Percentiles rank a stretch among this genome's conserved stretches.
Conservation (phyloP, 768 basidiomycete species). For the Termitomyces sp. region DNA sequence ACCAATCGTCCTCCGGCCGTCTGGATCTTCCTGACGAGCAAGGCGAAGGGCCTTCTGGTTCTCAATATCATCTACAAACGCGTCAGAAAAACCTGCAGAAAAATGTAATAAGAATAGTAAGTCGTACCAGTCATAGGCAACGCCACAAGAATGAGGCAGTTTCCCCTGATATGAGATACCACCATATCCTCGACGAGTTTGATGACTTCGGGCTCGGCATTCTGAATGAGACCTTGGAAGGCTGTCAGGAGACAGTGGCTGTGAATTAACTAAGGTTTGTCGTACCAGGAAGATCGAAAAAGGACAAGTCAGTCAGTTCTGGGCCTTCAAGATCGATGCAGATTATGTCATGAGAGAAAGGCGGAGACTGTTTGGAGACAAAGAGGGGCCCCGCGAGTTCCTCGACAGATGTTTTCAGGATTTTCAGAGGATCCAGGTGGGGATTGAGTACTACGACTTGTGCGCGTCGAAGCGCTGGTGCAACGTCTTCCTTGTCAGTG, state of each 20-base stretch:
- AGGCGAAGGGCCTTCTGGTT: conserved; percentile 53
- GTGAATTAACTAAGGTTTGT: background rate
- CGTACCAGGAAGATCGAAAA: conserved; percentile 37
- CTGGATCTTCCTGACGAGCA: conserved; percentile 41
- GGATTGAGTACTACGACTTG: conserved; percentile 21
- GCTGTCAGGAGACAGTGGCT: background rate
- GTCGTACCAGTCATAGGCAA: conserved; percentile 49
- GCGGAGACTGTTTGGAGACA: conserved; percentile 5
- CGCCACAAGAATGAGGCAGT: conserved; percentile 51
- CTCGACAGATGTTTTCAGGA: conserved; percentile 16
- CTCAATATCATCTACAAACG: conserved; percentile 47
- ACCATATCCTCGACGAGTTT: conserved; percentile 48
- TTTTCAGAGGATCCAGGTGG: conserved; percentile 3
- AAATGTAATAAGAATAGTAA: background rate
- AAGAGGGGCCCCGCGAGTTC: conserved; percentile 19
- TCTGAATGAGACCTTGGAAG: conserved; percentile 43
- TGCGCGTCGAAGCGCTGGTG: conserved; percentile 42
- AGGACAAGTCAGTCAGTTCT: conserved; percentile 33
- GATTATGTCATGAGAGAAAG: conserved; percentile 39
- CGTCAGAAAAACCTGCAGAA: background rate
- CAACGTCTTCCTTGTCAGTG: conserved; percentile 34
- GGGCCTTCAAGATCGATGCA: conserved; percentile 38
- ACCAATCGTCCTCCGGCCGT: conserved; percentile 52
- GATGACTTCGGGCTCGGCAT: conserved; percentile 38
- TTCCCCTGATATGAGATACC: conserved; percentile 43